A percentile compares a stretch with the other conserved stretches of the same genome.
Evolutionary conservation across 2,329 filamentous ascomycete genomes (phyloP).

Genomic region (Diaporthe sp.): DNA sequence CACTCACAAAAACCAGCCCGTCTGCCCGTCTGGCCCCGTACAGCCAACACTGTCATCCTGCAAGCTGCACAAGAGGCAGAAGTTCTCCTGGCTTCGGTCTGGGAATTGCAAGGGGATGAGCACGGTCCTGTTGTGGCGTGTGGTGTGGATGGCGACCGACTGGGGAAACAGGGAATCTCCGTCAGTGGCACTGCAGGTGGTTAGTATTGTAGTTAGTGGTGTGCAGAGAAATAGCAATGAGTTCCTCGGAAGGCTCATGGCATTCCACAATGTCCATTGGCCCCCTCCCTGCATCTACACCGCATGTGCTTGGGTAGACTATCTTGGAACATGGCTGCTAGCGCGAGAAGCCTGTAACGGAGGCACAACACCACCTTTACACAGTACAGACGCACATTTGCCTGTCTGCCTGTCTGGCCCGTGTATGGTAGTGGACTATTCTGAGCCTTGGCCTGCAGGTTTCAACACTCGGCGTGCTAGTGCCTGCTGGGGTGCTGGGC

Average conservation of each 20-base stretch:
- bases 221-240: neutral
- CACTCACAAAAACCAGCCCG: neutral
- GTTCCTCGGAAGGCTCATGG: neutral
- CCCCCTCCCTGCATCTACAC: neutral
- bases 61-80: neutral
- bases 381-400: too few relatives aligned
- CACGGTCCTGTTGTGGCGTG: conserved; percentile 22
- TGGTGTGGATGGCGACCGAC: conserved; percentile 21
- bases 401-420: neutral
- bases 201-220: neutral
- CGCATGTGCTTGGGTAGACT: neutral
- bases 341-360: neutral
- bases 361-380: neutral
- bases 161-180: conserved; percentile 21
- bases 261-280: conserved; percentile 13
- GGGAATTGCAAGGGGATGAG: conserved; percentile 13
- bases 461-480: conserved; percentile 25
- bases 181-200: neutral
- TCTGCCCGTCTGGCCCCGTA: neutral
- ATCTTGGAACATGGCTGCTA: neutral
- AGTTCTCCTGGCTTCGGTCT: neutral
- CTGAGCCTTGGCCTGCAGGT: conserved; percentile 22
- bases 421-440: neutral
- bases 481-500: neutral
- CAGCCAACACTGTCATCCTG: neutral